Percentiles rank a stretch among this genome's conserved stretches.
Conservation (phyloP, 2,329 filamentous ascomycete species). For the Sporothrix brunneoviolacea region DNA sequence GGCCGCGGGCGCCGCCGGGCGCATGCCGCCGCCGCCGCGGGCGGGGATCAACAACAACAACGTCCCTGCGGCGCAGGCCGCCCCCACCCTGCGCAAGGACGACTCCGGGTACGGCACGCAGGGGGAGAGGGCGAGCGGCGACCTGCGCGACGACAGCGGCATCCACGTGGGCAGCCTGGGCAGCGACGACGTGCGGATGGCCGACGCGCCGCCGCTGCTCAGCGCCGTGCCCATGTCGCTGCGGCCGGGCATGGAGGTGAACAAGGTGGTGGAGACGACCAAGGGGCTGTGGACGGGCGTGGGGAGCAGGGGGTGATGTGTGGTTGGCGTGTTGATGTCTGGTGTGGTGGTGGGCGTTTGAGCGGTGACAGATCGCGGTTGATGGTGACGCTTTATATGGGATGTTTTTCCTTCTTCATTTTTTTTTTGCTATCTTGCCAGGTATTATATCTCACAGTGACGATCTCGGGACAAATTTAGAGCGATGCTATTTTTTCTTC, state of each 20-base stretch:
- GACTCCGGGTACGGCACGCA: conserved; percentile 47
- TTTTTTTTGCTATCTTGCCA: neutral
- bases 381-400: neutral
- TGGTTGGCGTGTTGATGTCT: neutral
- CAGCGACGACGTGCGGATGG: conserved; percentile 42
- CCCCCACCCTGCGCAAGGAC: conserved; percentile 28
- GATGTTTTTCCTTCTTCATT: neutral
- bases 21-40: too few species aligned
- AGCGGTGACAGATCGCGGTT: too few species aligned
- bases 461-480: too few species aligned
- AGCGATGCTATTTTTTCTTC: neutral
- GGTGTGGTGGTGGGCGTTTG: neutral
- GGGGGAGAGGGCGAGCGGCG: conserved; percentile 21
- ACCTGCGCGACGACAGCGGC: neutral
- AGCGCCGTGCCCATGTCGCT: conserved; percentile 38
- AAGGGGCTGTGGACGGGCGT: conserved; percentile 53
- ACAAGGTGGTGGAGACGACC: conserved; percentile 55
- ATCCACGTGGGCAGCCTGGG: conserved; percentile 2
- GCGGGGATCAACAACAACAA: too few species aligned
- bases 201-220: conserved; percentile 30
- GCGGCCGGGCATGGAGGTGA: conserved; percentile 48
- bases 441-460: conserved; percentile 2
- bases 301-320: conserved; percentile 20
- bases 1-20: conserved; percentile 42
- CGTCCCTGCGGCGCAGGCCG: neutral